A percentile compares a stretch with the other conserved stretches of the same genome.
phyloP scores from a whole-genome alignment of 306 rosid species.

The Adenanthera pavonina region DNA sequence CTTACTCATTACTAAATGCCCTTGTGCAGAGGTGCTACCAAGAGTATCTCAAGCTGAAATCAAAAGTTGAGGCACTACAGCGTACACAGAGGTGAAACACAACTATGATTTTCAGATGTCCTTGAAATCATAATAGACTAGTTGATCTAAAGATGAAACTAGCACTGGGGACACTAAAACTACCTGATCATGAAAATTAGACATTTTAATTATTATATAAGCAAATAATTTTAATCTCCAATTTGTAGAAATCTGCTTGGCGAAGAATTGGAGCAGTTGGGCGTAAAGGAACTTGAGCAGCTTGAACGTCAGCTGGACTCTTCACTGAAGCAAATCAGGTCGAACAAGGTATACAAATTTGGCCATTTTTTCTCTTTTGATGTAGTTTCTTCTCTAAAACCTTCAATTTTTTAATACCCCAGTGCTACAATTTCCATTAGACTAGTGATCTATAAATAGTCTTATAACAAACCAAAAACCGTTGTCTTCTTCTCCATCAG shows the following conservation, averaged over 20 bases:
- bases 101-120: background rate
- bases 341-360: slow-evolving; percentile 65
- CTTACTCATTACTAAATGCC: background rate
- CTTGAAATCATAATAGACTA: background rate
- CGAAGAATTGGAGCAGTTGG: slow-evolving; percentile 69
- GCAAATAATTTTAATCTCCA: background rate
- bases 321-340: slow-evolving; percentile 67
- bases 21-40: slow-evolving; percentile 60
- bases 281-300: slow-evolving; percentile 61
- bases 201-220: background rate
- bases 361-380: background rate
- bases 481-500: too few relatives aligned
- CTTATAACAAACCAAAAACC: background rate
- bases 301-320: slow-evolving; percentile 68
- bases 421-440: too few relatives aligned
- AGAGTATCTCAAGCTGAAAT: slow-evolving; percentile 74
- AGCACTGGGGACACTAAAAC: background rate
- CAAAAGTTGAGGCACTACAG: slow-evolving; percentile 67
- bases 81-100: slow-evolving; percentile 66
- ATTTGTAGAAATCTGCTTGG: slow-evolving; percentile 65
- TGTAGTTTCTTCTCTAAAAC: background rate
- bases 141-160: background rate
- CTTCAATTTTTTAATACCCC: too few relatives aligned
- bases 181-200: background rate
- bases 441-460: background rate